Conservation (phyloP, 225 moss, liverwort and hornwort species). For the Ulota crispa region DNA sequence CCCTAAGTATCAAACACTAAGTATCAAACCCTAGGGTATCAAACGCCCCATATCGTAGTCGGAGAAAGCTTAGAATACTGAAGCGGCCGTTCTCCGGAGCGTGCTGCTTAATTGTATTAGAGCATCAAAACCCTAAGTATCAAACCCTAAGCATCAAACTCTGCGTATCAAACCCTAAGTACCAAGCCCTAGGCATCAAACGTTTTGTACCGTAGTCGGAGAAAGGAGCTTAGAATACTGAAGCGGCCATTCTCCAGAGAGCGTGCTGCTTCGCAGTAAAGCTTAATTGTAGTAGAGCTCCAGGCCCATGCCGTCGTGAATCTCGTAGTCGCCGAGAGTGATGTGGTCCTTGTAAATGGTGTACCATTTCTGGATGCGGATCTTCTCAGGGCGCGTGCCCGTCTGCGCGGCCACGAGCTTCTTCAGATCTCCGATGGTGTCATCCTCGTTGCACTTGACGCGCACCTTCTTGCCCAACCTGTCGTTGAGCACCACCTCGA, state of each 20-base stretch:
- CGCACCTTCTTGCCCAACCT: slow-evolving; percentile 83
- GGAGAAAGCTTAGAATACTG: not conserved
- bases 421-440: slow-evolving; percentile 80
- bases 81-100: too few relatives aligned
- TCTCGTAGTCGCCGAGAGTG: slow-evolving; percentile 74
- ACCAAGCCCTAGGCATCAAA: too few relatives aligned
- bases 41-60: too few relatives aligned
- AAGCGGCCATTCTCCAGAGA: too few relatives aligned
- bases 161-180: too few relatives aligned
- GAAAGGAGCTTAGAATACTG: too few relatives aligned
- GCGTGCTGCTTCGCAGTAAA: too few relatives aligned
- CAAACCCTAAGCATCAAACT: too few relatives aligned
- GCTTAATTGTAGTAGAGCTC: slow-evolving; percentile 83
- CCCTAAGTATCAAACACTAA: not conserved
- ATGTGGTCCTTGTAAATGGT: slow-evolving; percentile 88
- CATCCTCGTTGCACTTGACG: slow-evolving; percentile 86
- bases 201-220: too few relatives aligned
- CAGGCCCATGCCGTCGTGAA: slow-evolving; percentile 83
- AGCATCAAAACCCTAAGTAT: too few relatives aligned
- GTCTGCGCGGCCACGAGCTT: slow-evolving; percentile 90
- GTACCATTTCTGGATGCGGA: slow-evolving; percentile 90
- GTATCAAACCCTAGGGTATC: too few relatives aligned
- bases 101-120: too few relatives aligned
- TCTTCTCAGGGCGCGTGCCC: slow-evolving; percentile 83
- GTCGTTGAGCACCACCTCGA: slow-evolving; percentile 89